phyloP scores from a whole-genome alignment of 331 rosid genomes.

The Phaseolus coccineus region DNA sequence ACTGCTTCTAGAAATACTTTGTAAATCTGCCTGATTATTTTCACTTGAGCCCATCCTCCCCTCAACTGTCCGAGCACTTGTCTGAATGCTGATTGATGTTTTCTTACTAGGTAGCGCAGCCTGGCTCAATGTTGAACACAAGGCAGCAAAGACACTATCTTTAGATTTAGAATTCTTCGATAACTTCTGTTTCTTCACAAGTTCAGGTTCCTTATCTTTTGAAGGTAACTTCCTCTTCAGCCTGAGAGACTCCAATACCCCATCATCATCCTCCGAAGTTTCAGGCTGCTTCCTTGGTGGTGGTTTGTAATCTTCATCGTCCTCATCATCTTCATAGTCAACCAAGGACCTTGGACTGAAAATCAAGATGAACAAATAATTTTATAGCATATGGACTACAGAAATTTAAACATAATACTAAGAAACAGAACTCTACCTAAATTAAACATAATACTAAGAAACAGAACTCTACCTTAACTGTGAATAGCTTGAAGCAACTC shows the following conservation, averaged over 20 bases:
- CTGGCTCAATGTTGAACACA: constrained; percentile 82
- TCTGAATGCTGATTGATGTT: constrained; percentile 48
- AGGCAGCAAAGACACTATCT: constrained; percentile 77
- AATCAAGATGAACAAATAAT: constrained; percentile 30
- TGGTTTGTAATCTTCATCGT: constrained; percentile 89
- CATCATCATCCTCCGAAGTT: constrained; percentile 79
- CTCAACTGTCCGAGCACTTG: constrained; percentile 53
- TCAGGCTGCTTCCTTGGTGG: constrained; percentile 81
- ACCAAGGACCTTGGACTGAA: constrained; percentile 79
- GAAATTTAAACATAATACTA: constrained; percentile 23
- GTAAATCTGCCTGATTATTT: constrained; percentile 53
- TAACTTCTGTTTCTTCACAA: constrained; percentile 70
- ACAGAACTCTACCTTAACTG: constrained; percentile 62
- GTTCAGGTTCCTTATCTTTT: constrained; percentile 72
- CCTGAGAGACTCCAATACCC: constrained; percentile 71
- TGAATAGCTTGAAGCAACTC: constrained; percentile 62
- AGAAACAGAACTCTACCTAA: constrained; percentile 54
- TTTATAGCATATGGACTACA: not conserved
- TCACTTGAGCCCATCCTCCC: constrained; percentile 54
- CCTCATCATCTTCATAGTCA: constrained; percentile 95
- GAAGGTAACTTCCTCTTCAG: constrained; percentile 73
- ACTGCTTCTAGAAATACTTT: constrained; percentile 51
- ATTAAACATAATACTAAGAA: constrained; percentile 1
- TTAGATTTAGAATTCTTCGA: constrained; percentile 68
- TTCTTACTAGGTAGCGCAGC: constrained; percentile 76